These are phyloP conservation scores for Cyclotella atomus DNA, from an alignment of 108 stramenopile genomes.

Conservation along the genomic window DNA sequence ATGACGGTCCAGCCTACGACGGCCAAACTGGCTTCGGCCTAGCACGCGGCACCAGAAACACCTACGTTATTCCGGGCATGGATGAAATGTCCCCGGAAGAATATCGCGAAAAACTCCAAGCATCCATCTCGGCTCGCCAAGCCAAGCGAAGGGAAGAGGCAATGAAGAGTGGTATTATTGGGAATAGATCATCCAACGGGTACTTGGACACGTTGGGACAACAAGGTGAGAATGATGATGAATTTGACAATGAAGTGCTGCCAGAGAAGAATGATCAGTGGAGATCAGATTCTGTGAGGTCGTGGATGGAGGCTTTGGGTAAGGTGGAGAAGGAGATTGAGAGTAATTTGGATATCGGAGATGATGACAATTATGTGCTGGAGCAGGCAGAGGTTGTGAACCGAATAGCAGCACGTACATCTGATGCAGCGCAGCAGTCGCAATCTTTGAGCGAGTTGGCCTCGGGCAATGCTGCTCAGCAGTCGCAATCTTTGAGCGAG, in stretches of 20 bases:
- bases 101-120: constrained; percentile 71
- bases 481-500: too few relatives aligned
- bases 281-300: neutral
- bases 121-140: constrained; percentile 67
- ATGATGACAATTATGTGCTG: constrained; percentile 1
- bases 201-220: constrained; percentile 31
- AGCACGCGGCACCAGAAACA: constrained; percentile 75
- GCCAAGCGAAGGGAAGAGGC: constrained; percentile 33
- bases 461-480: too few relatives aligned
- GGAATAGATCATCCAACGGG: constrained; percentile 26
- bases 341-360: neutral
- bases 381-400: neutral
- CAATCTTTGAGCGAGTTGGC: too few relatives aligned
- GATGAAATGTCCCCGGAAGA: constrained; percentile 84
- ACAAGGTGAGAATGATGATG: constrained; percentile 27
- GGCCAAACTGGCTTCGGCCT: constrained; percentile 60
- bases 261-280: neutral
- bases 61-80: constrained; percentile 80
- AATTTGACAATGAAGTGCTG: neutral
- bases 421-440: too few relatives aligned
- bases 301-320: neutral
- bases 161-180: constrained; percentile 23
- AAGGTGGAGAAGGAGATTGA: neutral
- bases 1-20: constrained; percentile 59
- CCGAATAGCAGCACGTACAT: neutral